Evolutionary conservation across 2,329 filamentous ascomycete genomes (phyloP).

Genomic region (Aspergillus hortae): DNA sequence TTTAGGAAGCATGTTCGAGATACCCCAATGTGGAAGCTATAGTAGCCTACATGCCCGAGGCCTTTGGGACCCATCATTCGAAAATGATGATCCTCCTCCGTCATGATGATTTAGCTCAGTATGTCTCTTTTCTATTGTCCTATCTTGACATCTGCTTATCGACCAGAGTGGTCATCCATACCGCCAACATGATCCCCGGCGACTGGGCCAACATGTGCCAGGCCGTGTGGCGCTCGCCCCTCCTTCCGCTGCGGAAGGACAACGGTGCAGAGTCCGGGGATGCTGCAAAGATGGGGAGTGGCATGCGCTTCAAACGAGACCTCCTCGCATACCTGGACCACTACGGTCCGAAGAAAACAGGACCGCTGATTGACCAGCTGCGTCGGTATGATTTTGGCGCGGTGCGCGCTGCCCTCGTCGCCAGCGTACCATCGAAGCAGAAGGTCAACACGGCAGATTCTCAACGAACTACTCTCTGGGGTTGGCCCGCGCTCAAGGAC

Average conservation of each 20-base stretch:
- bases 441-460: slow-evolving; percentile 43
- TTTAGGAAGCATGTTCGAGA: slow-evolving; percentile 57
- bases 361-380: slow-evolving; percentile 57
- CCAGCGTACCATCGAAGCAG: slow-evolving; percentile 71
- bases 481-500: slow-evolving; percentile 67
- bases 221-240: slow-evolving; percentile 73
- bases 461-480: slow-evolving; percentile 60
- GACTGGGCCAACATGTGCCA: slow-evolving; percentile 91
- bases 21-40: slow-evolving; percentile 69
- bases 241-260: slow-evolving; percentile 52
- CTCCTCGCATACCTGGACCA: slow-evolving; percentile 67
- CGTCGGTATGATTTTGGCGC: slow-evolving; percentile 64
- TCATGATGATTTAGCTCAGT: slow-evolving; percentile 70
- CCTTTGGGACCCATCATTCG: slow-evolving; percentile 80
- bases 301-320: slow-evolving; percentile 70
- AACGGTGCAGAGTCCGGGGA: background rate
- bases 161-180: slow-evolving; percentile 69
- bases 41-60: slow-evolving; percentile 73
- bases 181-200: slow-evolving; percentile 82
- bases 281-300: slow-evolving; percentile 51
- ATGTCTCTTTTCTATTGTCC: slow-evolving; percentile 12
- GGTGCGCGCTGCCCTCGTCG: slow-evolving; percentile 69
- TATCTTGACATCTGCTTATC: slow-evolving; percentile 3
- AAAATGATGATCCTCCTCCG: slow-evolving; percentile 86
- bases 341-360: slow-evolving; percentile 60